These are phyloP conservation scores for Persicaria maculosa DNA, from an alignment of 148 eudicot genomes.

Conservation along the genomic window DNA sequence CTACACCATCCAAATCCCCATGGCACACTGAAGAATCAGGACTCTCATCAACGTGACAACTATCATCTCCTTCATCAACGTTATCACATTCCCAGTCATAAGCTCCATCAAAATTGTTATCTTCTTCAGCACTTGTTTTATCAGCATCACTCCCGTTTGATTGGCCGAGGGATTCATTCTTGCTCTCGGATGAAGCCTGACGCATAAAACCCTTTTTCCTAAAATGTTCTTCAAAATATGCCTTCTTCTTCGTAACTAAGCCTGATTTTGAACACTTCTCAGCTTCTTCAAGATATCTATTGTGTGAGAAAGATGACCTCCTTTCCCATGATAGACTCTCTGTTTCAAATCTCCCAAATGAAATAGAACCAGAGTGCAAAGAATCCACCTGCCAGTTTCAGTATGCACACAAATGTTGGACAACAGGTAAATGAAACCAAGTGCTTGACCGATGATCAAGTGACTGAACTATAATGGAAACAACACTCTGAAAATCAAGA, in stretches of 20 bases:
- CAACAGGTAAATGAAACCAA: background rate
- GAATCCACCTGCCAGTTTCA: conserved; percentile 39
- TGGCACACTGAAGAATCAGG: conserved; percentile 8
- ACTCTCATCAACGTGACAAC: conserved; percentile 15
- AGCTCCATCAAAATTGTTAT: conserved; percentile 1
- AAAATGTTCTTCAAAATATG: conserved; percentile 70
- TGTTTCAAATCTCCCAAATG: conserved; percentile 70
- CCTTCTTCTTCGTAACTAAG: conserved; percentile 69
- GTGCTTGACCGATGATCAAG: background rate
- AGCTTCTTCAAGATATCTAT: conserved; percentile 71
- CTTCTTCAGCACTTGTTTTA: conserved; percentile 18
- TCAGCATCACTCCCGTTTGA: conserved; percentile 26
- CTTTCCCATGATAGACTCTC: conserved; percentile 75
- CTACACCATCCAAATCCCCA: conserved; percentile 18
- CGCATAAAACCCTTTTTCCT: conserved; percentile 46
- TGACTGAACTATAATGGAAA: background rate
- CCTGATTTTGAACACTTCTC: conserved; percentile 71
- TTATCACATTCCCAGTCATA: conserved; percentile 20
- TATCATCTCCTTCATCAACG: conserved; percentile 12
- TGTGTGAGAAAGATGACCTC: conserved; percentile 73
- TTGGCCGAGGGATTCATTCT: conserved; percentile 27
- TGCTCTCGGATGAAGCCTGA: conserved; percentile 38
- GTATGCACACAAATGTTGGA: background rate
- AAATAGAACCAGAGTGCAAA: conserved; percentile 65
- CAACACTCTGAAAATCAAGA: background rate